These are phyloP conservation scores for Clathrospora elynae DNA, from an alignment of 2,329 filamentous ascomycete genomes.

Conservation along the genomic window DNA sequence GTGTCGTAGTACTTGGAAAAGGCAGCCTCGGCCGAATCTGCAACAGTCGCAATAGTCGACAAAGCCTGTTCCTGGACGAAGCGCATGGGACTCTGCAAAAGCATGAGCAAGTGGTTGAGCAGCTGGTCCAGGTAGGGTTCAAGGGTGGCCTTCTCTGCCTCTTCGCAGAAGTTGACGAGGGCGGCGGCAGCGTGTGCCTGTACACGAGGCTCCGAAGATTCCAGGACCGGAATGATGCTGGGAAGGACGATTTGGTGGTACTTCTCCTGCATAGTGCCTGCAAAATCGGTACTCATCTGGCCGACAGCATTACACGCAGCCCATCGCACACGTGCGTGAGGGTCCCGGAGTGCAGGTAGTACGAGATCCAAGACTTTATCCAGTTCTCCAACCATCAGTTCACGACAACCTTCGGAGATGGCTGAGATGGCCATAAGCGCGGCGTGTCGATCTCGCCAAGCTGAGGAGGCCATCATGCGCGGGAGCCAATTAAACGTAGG, in stretches of 20 bases:
- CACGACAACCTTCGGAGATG: slow-evolving; percentile 95
- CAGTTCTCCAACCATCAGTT: slow-evolving; percentile 92
- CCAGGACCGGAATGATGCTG: slow-evolving; percentile 89
- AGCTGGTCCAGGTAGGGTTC: slow-evolving; percentile 93
- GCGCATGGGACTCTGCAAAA: slow-evolving; percentile 88
- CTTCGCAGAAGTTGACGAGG: slow-evolving; percentile 98
- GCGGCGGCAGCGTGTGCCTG: slow-evolving; percentile 98
- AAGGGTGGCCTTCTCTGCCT: slow-evolving; percentile 88
- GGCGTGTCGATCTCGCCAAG: slow-evolving; percentile 94
- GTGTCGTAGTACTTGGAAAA: slow-evolving; percentile 96
- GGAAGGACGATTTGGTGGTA: slow-evolving; percentile 87
- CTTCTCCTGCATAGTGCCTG: slow-evolving; percentile 95
- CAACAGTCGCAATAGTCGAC: slow-evolving; percentile 97
- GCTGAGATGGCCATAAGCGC: slow-evolving; percentile 98
- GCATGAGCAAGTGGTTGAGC: slow-evolving; percentile 80
- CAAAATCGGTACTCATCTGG: slow-evolving; percentile 99
- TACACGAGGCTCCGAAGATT: slow-evolving; percentile 88
- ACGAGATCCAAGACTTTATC: slow-evolving; percentile 93
- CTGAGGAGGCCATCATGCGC: slow-evolving; percentile 92
- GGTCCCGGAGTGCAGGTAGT: slow-evolving; percentile 86
- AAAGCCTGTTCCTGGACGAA: slow-evolving; percentile 98
- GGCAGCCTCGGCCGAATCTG: slow-evolving; percentile 94
- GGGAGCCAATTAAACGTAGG: slow-evolving; percentile 97
- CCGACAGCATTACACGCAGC: slow-evolving; percentile 98
- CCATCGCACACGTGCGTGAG: slow-evolving; percentile 93